A percentile compares a stretch with the other conserved stretches of the same genome.
Conservation (phyloP, 768 basidiomycete genomes). For the Mycena filopes region DNA sequence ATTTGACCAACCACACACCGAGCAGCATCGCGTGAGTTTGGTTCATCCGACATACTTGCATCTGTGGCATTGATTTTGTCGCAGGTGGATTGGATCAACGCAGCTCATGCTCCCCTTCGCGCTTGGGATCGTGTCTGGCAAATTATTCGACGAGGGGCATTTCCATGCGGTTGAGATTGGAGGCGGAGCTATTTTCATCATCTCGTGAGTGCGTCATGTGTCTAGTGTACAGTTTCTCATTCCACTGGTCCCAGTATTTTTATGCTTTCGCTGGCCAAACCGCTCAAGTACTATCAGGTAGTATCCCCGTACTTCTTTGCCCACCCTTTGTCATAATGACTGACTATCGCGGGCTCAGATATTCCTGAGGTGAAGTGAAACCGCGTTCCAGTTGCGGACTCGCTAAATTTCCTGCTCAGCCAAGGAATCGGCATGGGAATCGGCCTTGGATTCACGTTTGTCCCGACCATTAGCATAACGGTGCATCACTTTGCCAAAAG, state of each 20-base stretch:
- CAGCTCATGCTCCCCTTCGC: slow-evolving; percentile 37
- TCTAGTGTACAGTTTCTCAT: no score
- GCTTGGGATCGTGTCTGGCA: slow-evolving; percentile 34
- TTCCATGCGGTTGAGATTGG: slow-evolving; percentile 28
- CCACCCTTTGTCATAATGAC: background rate
- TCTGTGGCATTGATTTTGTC: background rate
- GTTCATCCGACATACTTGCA: background rate
- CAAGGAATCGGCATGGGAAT: slow-evolving; percentile 12
- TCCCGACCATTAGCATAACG: background rate
- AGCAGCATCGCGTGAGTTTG: slow-evolving; percentile 19
- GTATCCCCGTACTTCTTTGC: background rate
- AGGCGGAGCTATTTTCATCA: slow-evolving; percentile 31
- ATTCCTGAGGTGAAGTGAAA: background rate
- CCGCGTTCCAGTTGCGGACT: no score
- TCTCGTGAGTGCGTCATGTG: no score
- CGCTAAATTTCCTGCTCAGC: background rate
- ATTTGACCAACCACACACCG: slow-evolving; percentile 18
- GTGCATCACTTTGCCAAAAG: background rate
- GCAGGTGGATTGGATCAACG: slow-evolving; percentile 38
- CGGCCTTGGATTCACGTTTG: background rate
- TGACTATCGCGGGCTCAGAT: no score
- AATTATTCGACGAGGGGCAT: slow-evolving; percentile 36
- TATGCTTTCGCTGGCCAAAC: background rate
- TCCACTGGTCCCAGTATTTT: slow-evolving; percentile 1
- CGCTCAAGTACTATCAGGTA: background rate